Percentiles rank a stretch among this genome's conserved stretches.
Evolutionary conservation across 1,284 basidiomycete species (phyloP).

Genomic region (Porogramme epimiltina): DNA sequence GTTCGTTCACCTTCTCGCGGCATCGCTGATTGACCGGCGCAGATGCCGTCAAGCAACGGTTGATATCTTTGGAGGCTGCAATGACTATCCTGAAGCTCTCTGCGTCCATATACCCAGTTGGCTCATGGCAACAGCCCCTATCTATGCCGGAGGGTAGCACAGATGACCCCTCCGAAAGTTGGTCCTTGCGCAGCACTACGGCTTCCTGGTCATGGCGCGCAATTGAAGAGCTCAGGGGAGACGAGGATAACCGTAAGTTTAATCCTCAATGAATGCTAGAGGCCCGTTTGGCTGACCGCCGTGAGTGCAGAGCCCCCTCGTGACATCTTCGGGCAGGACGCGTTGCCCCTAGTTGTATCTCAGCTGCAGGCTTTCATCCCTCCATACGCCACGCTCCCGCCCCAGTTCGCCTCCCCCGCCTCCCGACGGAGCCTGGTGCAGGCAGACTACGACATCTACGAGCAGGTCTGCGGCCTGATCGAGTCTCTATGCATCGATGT

Average conservation of each 20-base stretch:
- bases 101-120: conserved; percentile 69
- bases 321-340: conserved; percentile 59
- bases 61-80: conserved; percentile 68
- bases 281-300: not conserved
- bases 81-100: conserved; percentile 69
- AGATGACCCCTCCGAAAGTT: conserved; percentile 49
- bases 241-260: conserved; percentile 27
- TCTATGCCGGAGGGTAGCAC: conserved; percentile 24
- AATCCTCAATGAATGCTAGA: not conserved
- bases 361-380: conserved; percentile 60
- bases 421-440: conserved; percentile 55
- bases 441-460: conserved; percentile 71
- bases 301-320: conserved; percentile 38
- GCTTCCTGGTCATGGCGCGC: conserved; percentile 78
- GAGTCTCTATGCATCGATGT: conserved; percentile 78
- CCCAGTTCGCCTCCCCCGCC: conserved; percentile 44
- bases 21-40: conserved; percentile 5
- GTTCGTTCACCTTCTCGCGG: not conserved
- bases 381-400: conserved; percentile 44
- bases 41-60: conserved; percentile 73
- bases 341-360: conserved; percentile 63
- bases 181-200: conserved; percentile 64
- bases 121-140: conserved; percentile 48
- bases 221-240: conserved; percentile 39
- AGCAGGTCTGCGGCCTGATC: conserved; percentile 71